A percentile compares a stretch with the other conserved stretches of the same genome.
phyloP scores from a whole-genome alignment of 768 basidiomycete genomes.

The Guyanaporus albipodus region DNA sequence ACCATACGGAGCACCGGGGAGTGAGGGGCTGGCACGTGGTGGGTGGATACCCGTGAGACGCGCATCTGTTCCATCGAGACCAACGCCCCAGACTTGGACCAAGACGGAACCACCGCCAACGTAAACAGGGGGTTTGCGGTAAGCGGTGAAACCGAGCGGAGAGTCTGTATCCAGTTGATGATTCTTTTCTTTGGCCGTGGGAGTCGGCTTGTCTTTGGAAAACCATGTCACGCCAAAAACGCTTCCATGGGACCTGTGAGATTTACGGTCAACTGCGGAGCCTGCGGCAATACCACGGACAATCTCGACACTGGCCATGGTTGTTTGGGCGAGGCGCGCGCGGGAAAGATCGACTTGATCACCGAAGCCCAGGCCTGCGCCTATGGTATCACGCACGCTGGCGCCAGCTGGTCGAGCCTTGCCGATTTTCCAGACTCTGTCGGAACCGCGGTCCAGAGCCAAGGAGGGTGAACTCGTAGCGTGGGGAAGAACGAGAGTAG shows the following conservation, averaged over 20 bases:
- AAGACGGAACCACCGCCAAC: constrained; percentile 68
- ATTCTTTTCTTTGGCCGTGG: constrained; percentile 10
- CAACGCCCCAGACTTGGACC: constrained; percentile 89
- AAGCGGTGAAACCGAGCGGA: constrained; percentile 62
- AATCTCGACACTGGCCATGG: constrained; percentile 85
- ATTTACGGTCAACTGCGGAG: constrained; percentile 13
- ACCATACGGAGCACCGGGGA: constrained; percentile 21
- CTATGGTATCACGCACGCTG: constrained; percentile 23
- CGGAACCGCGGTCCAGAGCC: constrained; percentile 9
- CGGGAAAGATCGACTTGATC: constrained; percentile 69
- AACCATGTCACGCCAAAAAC: constrained; percentile 30
- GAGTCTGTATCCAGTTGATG: constrained; percentile 18
- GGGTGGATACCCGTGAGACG: constrained; percentile 52
- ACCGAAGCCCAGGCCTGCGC: constrained; percentile 28
- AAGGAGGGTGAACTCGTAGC: constrained; percentile 24
- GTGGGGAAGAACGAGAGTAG: constrained; percentile 50
- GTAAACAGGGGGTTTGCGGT: constrained; percentile 68
- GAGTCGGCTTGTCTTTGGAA: constrained; percentile 22
- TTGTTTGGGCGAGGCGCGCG: constrained; percentile 77
- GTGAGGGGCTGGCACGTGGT: constrained; percentile 11
- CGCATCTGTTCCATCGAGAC: constrained; percentile 70
- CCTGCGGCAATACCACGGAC: constrained; percentile 48
- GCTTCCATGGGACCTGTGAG: constrained; percentile 18
- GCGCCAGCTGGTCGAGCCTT: constrained; percentile 6
- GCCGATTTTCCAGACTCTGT: constrained; percentile 26